Conservation (phyloP, 257 asterid genomes). For the Anisodus tanguticus region DNA sequence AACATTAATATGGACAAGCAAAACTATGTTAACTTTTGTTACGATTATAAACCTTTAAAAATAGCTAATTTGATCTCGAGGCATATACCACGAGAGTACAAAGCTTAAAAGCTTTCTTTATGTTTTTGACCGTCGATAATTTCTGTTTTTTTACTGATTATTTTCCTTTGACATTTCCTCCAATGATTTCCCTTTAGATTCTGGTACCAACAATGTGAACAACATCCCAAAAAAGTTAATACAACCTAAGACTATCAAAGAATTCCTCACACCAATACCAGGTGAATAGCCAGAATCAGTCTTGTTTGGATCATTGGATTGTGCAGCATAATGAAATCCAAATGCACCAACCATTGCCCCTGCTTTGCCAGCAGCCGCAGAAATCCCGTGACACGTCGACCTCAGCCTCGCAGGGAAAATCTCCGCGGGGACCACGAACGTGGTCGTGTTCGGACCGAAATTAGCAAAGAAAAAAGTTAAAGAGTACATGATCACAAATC, state of each 20-base stretch:
- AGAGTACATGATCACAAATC: conserved; percentile 47
- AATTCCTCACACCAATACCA: conserved; percentile 46
- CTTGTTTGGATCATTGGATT: conserved; percentile 33
- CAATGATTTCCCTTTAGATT: conserved; percentile 49
- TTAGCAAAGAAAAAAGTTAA: conserved; percentile 56
- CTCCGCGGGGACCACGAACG: conserved; percentile 56
- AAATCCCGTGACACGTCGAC: conserved; percentile 57
- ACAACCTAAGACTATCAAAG: conserved; percentile 45
- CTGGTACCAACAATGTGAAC: conserved; percentile 54
- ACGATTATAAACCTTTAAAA: too few relatives aligned
- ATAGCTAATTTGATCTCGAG: too few relatives aligned
- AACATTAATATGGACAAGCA: too few relatives aligned
- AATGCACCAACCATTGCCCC: conserved; percentile 60
- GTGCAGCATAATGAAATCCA: conserved; percentile 53
- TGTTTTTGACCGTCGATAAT: background rate
- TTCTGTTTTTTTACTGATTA: too few relatives aligned
- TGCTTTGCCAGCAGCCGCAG: conserved; percentile 49
- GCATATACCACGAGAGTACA: background rate
- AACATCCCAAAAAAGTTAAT: conserved; percentile 46
- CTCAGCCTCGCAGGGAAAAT: conserved; percentile 33
- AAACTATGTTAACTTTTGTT: too few relatives aligned
- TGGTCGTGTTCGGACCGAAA: conserved; percentile 58
- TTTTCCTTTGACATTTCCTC: conserved; percentile 58
- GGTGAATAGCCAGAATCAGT: conserved; percentile 42
- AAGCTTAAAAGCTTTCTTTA: background rate